Conservation (phyloP, 805 yeast genomes). For the Saccharomycopsis malanga region DNA sequence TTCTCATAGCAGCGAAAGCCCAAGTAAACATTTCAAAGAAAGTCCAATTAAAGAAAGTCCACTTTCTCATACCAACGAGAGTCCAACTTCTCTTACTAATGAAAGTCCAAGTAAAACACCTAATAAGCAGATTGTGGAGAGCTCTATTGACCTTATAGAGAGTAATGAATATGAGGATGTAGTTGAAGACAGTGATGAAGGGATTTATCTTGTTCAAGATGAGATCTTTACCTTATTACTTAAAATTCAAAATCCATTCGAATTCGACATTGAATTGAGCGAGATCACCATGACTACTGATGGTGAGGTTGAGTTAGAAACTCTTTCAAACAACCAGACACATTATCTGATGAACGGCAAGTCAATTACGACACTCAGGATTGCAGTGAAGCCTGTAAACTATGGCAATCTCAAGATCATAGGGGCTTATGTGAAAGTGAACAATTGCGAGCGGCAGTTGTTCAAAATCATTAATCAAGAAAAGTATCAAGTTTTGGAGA, state of each 20-base stretch:
- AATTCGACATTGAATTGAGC: slow-evolving; percentile 58
- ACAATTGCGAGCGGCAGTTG: slow-evolving; percentile 41
- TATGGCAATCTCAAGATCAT: slow-evolving; percentile 43
- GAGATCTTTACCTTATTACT: slow-evolving; percentile 56
- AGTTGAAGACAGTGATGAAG: slow-evolving; percentile 21
- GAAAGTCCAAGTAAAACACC: slow-evolving; percentile 21
- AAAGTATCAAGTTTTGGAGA: slow-evolving; percentile 24
- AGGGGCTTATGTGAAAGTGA: slow-evolving; percentile 46
- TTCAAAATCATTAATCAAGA: slow-evolving; percentile 37
- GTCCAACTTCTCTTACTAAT: slow-evolving; percentile 19
- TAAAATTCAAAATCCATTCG: slow-evolving; percentile 70
- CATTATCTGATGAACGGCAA: slow-evolving; percentile 33
- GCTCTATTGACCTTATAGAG: slow-evolving; percentile 17
- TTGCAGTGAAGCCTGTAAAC: slow-evolving; percentile 42
- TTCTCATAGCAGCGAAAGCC: neutral
- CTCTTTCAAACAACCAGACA: slow-evolving; percentile 23
- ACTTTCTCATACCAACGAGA: neutral
- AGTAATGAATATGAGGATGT: slow-evolving; percentile 23
- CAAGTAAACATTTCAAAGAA: slow-evolving; percentile 4
- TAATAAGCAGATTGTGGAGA: neutral
- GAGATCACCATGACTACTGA: slow-evolving; percentile 35
- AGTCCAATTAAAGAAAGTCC: slow-evolving; percentile 7
- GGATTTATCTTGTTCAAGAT: slow-evolving; percentile 43
- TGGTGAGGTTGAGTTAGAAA: slow-evolving; percentile 27
- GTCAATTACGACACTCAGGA: slow-evolving; percentile 32